Evolutionary conservation across 306 rosid species (phyloP).

Genomic region (Quercus alba): DNA sequence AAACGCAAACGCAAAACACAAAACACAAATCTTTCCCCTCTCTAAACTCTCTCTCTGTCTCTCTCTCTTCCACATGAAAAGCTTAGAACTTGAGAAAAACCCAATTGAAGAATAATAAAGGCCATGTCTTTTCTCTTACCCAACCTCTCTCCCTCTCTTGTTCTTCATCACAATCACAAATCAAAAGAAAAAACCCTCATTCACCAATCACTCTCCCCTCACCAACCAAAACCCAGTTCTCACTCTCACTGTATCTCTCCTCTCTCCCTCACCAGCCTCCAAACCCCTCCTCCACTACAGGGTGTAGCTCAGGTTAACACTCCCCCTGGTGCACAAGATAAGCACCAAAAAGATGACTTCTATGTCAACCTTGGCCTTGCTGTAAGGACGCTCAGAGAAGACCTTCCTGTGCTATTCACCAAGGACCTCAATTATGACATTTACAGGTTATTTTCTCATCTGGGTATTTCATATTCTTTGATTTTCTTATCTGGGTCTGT

Average conservation of each 20-base stretch:
- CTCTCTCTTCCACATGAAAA: conserved; percentile 27
- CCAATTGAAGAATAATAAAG: conserved; percentile 14
- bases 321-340: conserved; percentile 42
- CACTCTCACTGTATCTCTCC: conserved; percentile 14
- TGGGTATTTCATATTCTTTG: neutral
- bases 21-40: conserved; percentile 1
- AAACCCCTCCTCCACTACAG: conserved; percentile 33
- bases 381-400: conserved; percentile 89
- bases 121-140: conserved; percentile 84
- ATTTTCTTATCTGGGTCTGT: conserved; percentile 15
- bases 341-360: conserved; percentile 62
- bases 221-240: conserved; percentile 35
- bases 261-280: conserved; percentile 41
- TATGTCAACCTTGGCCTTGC: conserved; percentile 87
- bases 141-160: conserved; percentile 54
- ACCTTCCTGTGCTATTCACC: conserved; percentile 67
- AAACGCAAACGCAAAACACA: conserved; percentile 3
- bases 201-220: conserved; percentile 39
- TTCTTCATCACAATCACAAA: conserved; percentile 54
- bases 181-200: conserved; percentile 44
- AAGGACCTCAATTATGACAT: conserved; percentile 87
- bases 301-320: conserved; percentile 53
- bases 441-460: conserved; percentile 57
- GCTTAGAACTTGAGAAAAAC: neutral
- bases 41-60: conserved; percentile 17